These are phyloP conservation scores for Pisolithus marmoratus DNA, from an alignment of 768 basidiomycete species.

Conservation along the genomic window DNA sequence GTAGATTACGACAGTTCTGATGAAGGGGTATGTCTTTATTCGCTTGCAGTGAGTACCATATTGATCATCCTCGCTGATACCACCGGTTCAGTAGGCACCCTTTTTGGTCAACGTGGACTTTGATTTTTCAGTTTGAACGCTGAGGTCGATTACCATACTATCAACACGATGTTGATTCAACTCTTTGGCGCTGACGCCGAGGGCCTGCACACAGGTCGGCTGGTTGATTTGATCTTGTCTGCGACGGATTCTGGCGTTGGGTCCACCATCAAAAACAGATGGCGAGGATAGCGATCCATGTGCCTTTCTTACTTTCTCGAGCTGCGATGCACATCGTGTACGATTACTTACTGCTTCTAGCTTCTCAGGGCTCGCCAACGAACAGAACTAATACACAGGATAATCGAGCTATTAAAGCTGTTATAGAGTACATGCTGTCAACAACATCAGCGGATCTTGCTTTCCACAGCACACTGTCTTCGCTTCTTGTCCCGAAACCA, in stretches of 20 bases:
- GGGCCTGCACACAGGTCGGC: slow-evolving; percentile 58
- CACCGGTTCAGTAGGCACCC: slow-evolving; percentile 13
- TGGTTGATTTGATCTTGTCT: slow-evolving; percentile 73
- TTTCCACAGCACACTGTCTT: slow-evolving; percentile 49
- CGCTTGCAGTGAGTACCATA: slow-evolving; percentile 20
- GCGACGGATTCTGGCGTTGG: slow-evolving; percentile 79
- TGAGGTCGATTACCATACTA: slow-evolving; percentile 76
- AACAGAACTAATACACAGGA: slow-evolving; percentile 39
- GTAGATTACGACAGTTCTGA: slow-evolving; percentile 33
- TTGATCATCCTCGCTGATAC: slow-evolving; percentile 1
- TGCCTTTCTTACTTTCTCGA: slow-evolving; percentile 79
- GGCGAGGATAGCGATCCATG: slow-evolving; percentile 61
- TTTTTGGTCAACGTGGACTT: slow-evolving; percentile 40
- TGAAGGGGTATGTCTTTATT: slow-evolving; percentile 36
- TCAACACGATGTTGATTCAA: slow-evolving; percentile 67
- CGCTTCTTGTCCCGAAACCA: slow-evolving; percentile 40
- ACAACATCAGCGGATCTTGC: slow-evolving; percentile 46
- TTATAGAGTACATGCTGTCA: slow-evolving; percentile 64
- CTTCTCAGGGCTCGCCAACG: background rate
- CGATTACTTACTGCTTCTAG: slow-evolving; percentile 9
- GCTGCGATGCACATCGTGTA: slow-evolving; percentile 66
- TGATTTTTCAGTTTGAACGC: slow-evolving; percentile 90
- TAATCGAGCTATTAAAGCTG: slow-evolving; percentile 61
- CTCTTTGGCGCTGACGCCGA: slow-evolving; percentile 72
- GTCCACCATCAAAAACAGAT: slow-evolving; percentile 91